A percentile compares a stretch with the other conserved stretches of the same genome.
These are phyloP conservation scores for Acanthochlamys bracteata DNA, from an alignment of 106 monocot species.

Conservation along the genomic window DNA sequence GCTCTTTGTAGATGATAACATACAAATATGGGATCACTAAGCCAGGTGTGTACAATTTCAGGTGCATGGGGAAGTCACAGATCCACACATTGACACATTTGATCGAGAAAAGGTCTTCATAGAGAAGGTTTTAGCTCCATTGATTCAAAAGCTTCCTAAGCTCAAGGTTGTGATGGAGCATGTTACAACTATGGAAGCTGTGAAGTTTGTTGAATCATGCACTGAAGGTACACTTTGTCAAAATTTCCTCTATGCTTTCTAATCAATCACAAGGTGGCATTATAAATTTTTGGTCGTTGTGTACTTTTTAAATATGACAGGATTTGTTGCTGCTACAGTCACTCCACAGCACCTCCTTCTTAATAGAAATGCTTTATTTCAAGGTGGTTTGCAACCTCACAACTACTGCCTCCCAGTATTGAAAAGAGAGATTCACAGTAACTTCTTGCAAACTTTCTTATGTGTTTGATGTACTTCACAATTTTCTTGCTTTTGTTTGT, in stretches of 20 bases:
- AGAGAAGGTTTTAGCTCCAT: slow-evolving; percentile 64
- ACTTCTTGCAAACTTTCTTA: slow-evolving; percentile 14
- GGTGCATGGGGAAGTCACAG: slow-evolving; percentile 97
- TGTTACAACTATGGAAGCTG: slow-evolving; percentile 83
- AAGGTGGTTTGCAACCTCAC: slow-evolving; percentile 91
- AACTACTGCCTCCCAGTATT: slow-evolving; percentile 92
- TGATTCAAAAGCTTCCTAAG: slow-evolving; percentile 62
- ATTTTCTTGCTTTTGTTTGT: no score
- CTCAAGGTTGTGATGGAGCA: slow-evolving; percentile 96
- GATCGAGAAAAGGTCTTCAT: slow-evolving; percentile 88
- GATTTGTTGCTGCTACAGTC: slow-evolving; percentile 78
- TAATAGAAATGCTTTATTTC: slow-evolving; percentile 90
- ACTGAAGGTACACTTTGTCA: slow-evolving; percentile 30
- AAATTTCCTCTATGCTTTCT: not conserved
- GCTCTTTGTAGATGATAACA: no score
- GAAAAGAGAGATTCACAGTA: slow-evolving; percentile 94
- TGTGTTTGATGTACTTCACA: no score
- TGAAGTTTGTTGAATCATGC: slow-evolving; percentile 66
- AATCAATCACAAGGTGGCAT: not conserved
- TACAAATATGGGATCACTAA: no score
- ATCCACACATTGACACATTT: slow-evolving; percentile 79
- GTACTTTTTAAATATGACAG: slow-evolving; percentile 17
- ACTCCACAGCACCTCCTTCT: slow-evolving; percentile 95
- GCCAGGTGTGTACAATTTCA: slow-evolving; percentile 1
- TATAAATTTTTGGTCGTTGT: not conserved